These are phyloP conservation scores for Talaromyces sp. DNA, from an alignment of 2,329 filamentous ascomycete genomes.

Conservation along the genomic window DNA sequence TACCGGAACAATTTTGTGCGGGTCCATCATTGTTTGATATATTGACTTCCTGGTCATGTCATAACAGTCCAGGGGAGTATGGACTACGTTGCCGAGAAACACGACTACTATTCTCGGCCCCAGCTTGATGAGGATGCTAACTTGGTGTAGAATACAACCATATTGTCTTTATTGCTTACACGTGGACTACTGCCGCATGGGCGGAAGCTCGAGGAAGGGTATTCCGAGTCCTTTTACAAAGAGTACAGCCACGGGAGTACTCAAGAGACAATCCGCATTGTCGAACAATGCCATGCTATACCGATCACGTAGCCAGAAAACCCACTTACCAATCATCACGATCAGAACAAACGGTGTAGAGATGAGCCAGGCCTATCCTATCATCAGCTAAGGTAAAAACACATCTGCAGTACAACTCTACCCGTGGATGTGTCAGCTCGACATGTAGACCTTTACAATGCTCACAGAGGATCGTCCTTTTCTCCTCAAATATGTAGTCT, in stretches of 20 bases:
- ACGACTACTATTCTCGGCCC: background rate
- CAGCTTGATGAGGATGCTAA: background rate
- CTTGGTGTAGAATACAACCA: too few relatives aligned
- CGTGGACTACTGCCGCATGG: background rate
- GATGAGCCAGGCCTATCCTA: background rate
- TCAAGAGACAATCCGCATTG: background rate
- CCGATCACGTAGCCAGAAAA: background rate
- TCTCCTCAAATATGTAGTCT: background rate
- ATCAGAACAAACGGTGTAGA: slow-evolving; percentile 3
- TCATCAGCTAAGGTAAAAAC: background rate
- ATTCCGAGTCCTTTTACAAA: background rate
- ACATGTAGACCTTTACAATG: background rate
- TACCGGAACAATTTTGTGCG: background rate
- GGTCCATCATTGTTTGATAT: too few relatives aligned
- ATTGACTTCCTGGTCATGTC: background rate
- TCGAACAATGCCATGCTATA: background rate
- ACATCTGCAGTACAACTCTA: slow-evolving; percentile 4
- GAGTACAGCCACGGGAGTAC: background rate
- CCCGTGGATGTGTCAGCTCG: background rate
- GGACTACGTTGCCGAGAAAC: too few relatives aligned
- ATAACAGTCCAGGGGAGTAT: background rate
- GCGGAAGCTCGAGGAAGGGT: background rate
- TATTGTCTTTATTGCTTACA: background rate
- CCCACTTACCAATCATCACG: background rate
- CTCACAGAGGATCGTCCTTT: background rate